Percentiles rank a stretch among this genome's conserved stretches.
Evolutionary conservation across 805 yeast genomes (phyloP).

Genomic region (Pichia membranifaciens): DNA sequence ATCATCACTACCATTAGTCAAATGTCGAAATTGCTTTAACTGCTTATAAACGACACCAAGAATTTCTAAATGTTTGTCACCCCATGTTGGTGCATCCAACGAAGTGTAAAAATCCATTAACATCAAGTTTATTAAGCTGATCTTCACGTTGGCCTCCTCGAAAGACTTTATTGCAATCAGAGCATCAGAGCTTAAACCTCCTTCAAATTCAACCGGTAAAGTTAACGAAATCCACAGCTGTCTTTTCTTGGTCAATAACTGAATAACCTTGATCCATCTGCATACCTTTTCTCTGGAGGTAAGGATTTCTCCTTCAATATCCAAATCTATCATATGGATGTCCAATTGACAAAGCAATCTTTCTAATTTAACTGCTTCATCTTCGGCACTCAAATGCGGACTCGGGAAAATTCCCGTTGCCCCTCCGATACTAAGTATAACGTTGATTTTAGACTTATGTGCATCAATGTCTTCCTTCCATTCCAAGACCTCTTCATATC

Average conservation of each 20-base stretch:
- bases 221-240: slow-evolving; percentile 20
- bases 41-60: slow-evolving; percentile 17
- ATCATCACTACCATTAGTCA: background rate
- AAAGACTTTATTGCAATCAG: slow-evolving; percentile 16
- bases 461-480: slow-evolving; percentile 24
- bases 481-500: slow-evolving; percentile 22
- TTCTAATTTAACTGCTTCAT: slow-evolving; percentile 17
- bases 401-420: slow-evolving; percentile 27
- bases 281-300: slow-evolving; percentile 9
- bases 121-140: slow-evolving; percentile 24
- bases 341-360: slow-evolving; percentile 15
- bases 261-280: slow-evolving; percentile 12
- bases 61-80: slow-evolving; percentile 25
- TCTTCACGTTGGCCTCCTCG: slow-evolving; percentile 6
- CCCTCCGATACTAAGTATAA: slow-evolving; percentile 30
- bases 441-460: slow-evolving; percentile 15
- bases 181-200: slow-evolving; percentile 20
- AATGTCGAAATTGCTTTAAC: slow-evolving; percentile 6
- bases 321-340: slow-evolving; percentile 25
- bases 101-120: slow-evolving; percentile 30
- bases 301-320: slow-evolving; percentile 26
- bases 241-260: background rate
- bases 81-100: slow-evolving; percentile 24
- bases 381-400: slow-evolving; percentile 5
- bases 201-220: slow-evolving; percentile 26